Evolutionary conservation across 2,329 filamentous ascomycete species (phyloP), one percentile per base, ranked within the genome.

Genomic region (Pleomassaria siparia): DNA sequence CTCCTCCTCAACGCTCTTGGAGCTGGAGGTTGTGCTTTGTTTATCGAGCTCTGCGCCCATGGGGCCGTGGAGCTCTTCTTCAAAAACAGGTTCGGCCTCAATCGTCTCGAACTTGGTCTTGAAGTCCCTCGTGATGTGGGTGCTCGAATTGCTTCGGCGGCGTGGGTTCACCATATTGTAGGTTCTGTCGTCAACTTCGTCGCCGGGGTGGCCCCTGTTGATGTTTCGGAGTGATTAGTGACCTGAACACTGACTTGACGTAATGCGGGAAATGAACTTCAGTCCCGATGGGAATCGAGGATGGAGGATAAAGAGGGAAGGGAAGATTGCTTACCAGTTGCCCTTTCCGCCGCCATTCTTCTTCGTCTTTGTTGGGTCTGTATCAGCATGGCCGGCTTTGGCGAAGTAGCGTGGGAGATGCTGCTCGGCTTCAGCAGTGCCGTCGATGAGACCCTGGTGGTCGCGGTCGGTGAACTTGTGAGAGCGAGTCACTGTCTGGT

Each of bases 41-140:
- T 80, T 78, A 51, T 86, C 80, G 46, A 74, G 65, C 42, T 83
- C 76, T 43, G 83, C 81, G 22, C 76, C 75, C 43, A 73, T 63
- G 15, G 85, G 80, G 24, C 89, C 90, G 65, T 95, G 89, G 49
- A 94, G 54, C 45, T 83, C 81, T 74, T 96, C 91, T 71, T 97
- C 91, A 59, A 96, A 96, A 65, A 95, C 88, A 32, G 91, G 91
- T 65, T 97, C 92, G 15, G 83, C 80, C 62, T 97, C 94, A 69
- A 90, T 81, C 60, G 88, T 79, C 74, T 99, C 94, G 70, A 96
- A 97, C 77, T 99, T 99, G 74, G 91, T 95, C 81, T 94, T 95
- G 77, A 96, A 89, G 70, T 91, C 84, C 51, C 82, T 80, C 60
- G 89, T 76, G 62, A 84, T 79, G 64, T 84, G 81, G 64, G 81